Evolutionary conservation across 2,329 filamentous ascomycete genomes (phyloP).

Genomic region (Neopestalotiopsis rosae): DNA sequence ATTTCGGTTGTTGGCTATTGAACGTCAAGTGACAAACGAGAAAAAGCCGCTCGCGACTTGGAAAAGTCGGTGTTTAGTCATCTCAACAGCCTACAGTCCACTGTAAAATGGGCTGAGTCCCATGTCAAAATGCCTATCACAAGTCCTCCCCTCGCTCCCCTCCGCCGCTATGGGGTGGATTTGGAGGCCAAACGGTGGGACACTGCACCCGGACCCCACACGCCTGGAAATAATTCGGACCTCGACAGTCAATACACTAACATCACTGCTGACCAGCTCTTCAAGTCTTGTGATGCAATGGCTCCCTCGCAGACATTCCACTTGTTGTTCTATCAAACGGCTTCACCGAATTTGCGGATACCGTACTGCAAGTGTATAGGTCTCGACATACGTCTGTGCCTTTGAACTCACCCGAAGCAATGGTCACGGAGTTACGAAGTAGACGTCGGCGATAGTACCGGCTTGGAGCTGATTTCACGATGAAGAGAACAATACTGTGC

Average conservation of each 20-base stretch:
- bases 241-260: background rate
- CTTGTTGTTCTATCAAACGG: no score
- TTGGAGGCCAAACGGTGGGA: background rate
- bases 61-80: no score
- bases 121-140: background rate
- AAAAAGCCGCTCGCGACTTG: background rate
- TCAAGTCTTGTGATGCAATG: no score
- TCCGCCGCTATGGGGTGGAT: background rate
- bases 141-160: background rate
- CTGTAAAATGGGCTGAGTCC: background rate
- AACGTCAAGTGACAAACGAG: background rate
- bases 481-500: background rate
- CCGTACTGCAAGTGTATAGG: no score
- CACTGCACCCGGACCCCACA: background rate
- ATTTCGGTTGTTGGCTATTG: background rate
- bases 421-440: no score
- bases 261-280: no score
- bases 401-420: no score
- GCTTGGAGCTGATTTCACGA: background rate
- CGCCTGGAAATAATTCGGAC: conserved; percentile 1
- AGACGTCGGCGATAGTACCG: no score
- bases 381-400: no score
- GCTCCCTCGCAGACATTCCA: no score
- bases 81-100: background rate
- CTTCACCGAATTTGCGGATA: no score